Conservation (phyloP, 257 asterid genomes). For the Scutellaria galericulata region DNA sequence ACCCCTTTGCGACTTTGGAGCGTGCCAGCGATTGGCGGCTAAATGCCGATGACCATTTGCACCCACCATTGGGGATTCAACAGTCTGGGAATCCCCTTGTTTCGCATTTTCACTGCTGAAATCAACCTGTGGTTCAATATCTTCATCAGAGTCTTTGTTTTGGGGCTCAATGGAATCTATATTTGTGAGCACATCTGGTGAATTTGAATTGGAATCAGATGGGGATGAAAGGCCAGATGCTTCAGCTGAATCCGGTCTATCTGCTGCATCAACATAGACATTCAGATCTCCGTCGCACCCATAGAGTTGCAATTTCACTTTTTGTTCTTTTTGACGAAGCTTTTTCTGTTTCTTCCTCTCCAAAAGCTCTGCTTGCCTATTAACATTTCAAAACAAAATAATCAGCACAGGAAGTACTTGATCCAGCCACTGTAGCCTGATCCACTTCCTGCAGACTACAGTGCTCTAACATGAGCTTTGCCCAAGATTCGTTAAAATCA, state of each 20-base stretch:
- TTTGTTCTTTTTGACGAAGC: constrained; percentile 86
- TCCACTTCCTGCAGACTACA: not conserved
- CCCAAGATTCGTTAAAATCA: not conserved
- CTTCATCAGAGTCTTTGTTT: constrained; percentile 47
- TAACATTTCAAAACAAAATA: constrained; percentile 30
- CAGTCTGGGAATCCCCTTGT: constrained; percentile 46
- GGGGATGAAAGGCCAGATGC: constrained; percentile 51
- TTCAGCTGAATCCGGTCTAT: constrained; percentile 52
- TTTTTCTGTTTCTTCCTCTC: constrained; percentile 80
- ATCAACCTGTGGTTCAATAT: constrained; percentile 49
- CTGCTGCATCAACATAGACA: constrained; percentile 46
- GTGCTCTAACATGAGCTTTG: constrained; percentile 2
- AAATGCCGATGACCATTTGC: constrained; percentile 42
- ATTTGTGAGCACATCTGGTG: constrained; percentile 42
- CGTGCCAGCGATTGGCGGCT: constrained; percentile 56
- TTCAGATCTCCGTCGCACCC: constrained; percentile 42
- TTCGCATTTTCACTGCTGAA: constrained; percentile 41
- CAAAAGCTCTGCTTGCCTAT: constrained; percentile 71
- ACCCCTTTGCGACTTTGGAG: constrained; percentile 56
- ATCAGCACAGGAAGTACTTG: constrained; percentile 14
- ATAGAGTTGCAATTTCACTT: constrained; percentile 55
- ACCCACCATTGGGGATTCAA: constrained; percentile 44
- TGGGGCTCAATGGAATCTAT: constrained; percentile 46
- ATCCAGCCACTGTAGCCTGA: not conserved
- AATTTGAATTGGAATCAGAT: constrained; percentile 47